Base-by-base conservation (phyloP, 1,139 yeast genomes). In the Hyphopichia burtonii region DNA sequence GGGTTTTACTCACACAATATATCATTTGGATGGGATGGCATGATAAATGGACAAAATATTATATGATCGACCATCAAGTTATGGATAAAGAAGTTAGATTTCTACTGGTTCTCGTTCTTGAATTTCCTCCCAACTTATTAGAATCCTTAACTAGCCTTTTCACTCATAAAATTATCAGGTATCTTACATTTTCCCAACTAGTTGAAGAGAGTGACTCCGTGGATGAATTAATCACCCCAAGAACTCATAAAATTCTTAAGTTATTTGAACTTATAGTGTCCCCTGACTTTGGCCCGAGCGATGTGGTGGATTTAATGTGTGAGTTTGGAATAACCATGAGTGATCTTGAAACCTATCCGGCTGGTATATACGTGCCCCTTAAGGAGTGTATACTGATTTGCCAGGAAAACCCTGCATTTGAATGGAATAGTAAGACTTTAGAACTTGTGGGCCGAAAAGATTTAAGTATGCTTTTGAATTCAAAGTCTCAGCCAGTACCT, bases 1-100 rank as follows among this genome's bases (percentile, higher is more conserved):
- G 84, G 0, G 36, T 65, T 1, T 56, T 90, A 10, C 60, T 91
- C n/a, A 68, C 83, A 0, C 87, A 83, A 49, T 52, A 86, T 6
- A 75, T 84, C 0, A 49, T 65, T 10, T 79, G 89, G 82, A 79
- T 85, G 78, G 83, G 86, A 1, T 89, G 96, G 96, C 78, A 83
- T 3, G 76, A 70, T 0, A 46, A 57, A 0, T 90, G 97, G 96
- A 58, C 63, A 15, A 57, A 61, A 2, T 83, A 82, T 54, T 87
- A 88, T 54, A 67, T 61, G 58, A 51, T 66, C 7, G 66, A 64
- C 30, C 32, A 41, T 1, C 39, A 37, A 2, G 33, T 34, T 1
- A 52, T 66, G 9, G 74, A 68, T 47, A 45, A 44, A 36, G 55
- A 54, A 14, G 47, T 54, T 3, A 51, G 54, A 39, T 67, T 80